Percentiles rank a stretch among this genome's conserved stretches.
Evolutionary conservation across 495 filamentous ascomycete genomes (phyloP).

Genomic region (Aspergillus heteromorphus): DNA sequence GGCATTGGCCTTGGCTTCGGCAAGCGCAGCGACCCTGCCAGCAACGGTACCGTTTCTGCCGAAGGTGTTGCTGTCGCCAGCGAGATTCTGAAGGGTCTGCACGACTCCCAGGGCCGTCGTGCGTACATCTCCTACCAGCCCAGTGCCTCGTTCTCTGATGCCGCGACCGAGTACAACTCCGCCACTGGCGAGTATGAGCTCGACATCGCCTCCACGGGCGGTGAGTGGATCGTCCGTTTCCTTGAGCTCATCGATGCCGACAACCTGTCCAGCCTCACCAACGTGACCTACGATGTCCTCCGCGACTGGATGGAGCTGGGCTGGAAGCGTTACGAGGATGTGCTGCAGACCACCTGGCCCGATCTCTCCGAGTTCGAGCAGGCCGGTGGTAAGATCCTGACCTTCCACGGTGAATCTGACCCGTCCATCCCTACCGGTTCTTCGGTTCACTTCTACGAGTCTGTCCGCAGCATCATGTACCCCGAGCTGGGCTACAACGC

Average conservation of each 20-base stretch:
- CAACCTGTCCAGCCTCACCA: conserved; percentile 31
- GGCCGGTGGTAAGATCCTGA: conserved; percentile 47
- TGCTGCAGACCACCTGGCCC: conserved; percentile 34
- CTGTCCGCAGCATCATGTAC: conserved; percentile 48
- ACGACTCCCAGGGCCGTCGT: conserved; percentile 35
- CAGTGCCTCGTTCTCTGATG: conserved; percentile 35
- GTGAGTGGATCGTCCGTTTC: conserved; percentile 15
- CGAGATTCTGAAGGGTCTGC: conserved; percentile 37
- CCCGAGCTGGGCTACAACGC: conserved; percentile 30
- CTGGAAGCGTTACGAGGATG: conserved; percentile 14
- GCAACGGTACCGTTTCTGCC: conserved; percentile 38
- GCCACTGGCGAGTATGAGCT: conserved; percentile 33
- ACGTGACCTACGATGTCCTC: conserved; percentile 44
- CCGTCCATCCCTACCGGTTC: conserved; percentile 40
- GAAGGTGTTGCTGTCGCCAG: conserved; percentile 35
- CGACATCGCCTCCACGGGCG: conserved; percentile 28
- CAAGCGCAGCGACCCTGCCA: conserved; percentile 24
- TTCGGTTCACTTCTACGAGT: conserved; percentile 45
- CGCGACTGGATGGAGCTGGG: conserved; percentile 38
- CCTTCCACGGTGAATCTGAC: conserved; percentile 49
- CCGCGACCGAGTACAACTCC: conserved; percentile 36
- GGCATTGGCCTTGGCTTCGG: not conserved
- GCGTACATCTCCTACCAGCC: conserved; percentile 46
- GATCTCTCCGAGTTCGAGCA: conserved; percentile 39
- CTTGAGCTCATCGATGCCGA: conserved; percentile 8